Conservation (phyloP, 805 yeast species). For the Blastobotrys muscicola region DNA sequence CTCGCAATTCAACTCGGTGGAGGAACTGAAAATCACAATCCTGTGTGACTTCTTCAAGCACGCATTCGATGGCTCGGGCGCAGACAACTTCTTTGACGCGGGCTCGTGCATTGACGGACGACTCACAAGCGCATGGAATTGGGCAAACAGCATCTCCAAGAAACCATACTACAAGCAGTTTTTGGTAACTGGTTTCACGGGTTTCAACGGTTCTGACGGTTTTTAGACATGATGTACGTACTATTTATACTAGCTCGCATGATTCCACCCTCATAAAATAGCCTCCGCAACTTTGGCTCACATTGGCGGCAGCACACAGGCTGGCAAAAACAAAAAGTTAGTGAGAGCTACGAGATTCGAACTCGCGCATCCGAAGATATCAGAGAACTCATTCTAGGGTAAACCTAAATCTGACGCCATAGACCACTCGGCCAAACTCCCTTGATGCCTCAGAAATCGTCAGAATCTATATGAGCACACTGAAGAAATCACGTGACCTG, state of each 20-base stretch:
- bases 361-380: conserved; percentile 34
- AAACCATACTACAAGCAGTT: conserved; percentile 58
- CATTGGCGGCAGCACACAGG: too few species aligned
- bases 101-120: conserved; percentile 83
- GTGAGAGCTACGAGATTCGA: conserved; percentile 33
- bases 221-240: conserved; percentile 4
- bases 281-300: too few species aligned
- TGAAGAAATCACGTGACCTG: too few species aligned
- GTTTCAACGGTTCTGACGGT: conserved; percentile 59
- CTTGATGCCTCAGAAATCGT: background rate
- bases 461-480: too few species aligned
- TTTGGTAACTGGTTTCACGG: conserved; percentile 58
- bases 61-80: conserved; percentile 73
- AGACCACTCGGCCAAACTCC: conserved; percentile 32
- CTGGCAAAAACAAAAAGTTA: conserved; percentile 14
- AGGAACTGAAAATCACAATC: conserved; percentile 39
- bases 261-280: too few species aligned
- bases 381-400: conserved; percentile 25
- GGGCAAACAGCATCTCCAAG: conserved; percentile 61
- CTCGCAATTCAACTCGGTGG: conserved; percentile 48
- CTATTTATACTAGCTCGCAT: too few species aligned
- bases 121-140: conserved; percentile 74
- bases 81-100: conserved; percentile 73
- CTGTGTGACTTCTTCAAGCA: conserved; percentile 45
- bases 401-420: conserved; percentile 33